Percentiles rank a stretch among this genome's conserved stretches.
phyloP scores from a whole-genome alignment of 2,329 filamentous ascomycete genomes.

The Zopfia rhizophila region DNA sequence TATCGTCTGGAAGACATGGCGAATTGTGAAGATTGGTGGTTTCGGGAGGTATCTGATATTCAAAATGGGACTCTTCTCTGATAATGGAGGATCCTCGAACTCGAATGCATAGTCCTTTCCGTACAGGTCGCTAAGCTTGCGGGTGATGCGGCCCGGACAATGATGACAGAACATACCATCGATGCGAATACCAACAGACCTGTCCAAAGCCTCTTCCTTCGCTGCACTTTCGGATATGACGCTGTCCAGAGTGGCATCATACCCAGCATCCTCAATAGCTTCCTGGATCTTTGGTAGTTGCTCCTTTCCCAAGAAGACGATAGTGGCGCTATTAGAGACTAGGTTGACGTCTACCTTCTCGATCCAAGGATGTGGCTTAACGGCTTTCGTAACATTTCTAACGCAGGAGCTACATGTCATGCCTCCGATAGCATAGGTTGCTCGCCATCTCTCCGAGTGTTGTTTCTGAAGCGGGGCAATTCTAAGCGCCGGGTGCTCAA shows the following conservation, averaged over 20 bases:
- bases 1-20: conserved; percentile 76
- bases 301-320: conserved; percentile 60
- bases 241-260: conserved; percentile 52
- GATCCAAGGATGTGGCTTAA: conserved; percentile 60
- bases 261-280: conserved; percentile 61
- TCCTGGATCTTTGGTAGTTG: conserved; percentile 59
- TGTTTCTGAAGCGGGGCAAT: conserved; percentile 6
- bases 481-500: conserved; percentile 6
- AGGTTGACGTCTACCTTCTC: conserved; percentile 61
- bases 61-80: conserved; percentile 70
- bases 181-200: conserved; percentile 49
- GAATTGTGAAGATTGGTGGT: conserved; percentile 76
- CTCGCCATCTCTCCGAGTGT: conserved; percentile 44
- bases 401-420: conserved; percentile 70
- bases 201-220: conserved; percentile 29
- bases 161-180: conserved; percentile 60
- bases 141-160: conserved; percentile 62
- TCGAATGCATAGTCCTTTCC: conserved; percentile 54
- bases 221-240: conserved; percentile 30
- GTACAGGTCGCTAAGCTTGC: conserved; percentile 64
- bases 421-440: conserved; percentile 63
- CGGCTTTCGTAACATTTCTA: conserved; percentile 58
- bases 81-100: conserved; percentile 66
- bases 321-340: conserved; percentile 60
- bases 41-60: conserved; percentile 76